Evolutionary conservation across 2,329 filamentous ascomycete genomes (phyloP).

Genomic region (Trichophyton schoenleinii): DNA sequence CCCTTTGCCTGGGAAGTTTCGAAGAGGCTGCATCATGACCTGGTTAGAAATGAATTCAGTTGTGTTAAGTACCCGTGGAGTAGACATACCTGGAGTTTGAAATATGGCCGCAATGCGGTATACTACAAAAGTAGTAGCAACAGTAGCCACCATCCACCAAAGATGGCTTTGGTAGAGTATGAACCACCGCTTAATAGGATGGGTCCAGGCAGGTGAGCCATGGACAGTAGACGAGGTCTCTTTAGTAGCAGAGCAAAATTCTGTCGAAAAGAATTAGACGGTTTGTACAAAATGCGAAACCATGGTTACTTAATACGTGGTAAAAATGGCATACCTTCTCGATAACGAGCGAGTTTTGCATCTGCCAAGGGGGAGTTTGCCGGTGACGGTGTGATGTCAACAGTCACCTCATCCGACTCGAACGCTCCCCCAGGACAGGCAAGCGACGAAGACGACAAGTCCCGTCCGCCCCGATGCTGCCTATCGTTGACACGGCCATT

Average conservation of each 20-base stretch:
- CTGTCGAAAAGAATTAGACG: neutral
- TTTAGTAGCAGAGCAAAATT: conserved; percentile 12
- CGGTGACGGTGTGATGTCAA: conserved; percentile 7
- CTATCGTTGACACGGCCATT: conserved; percentile 44
- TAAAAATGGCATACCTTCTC: conserved; percentile 9
- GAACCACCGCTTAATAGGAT: conserved; percentile 4
- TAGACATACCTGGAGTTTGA: conserved; percentile 7
- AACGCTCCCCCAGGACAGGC: conserved; percentile 6
- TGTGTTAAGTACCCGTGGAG: neutral
- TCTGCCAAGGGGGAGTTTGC: conserved; percentile 6
- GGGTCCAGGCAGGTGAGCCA: conserved; percentile 2
- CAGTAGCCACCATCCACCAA: conserved; percentile 8
- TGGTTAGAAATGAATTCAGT: neutral
- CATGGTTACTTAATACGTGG: too few relatives aligned
- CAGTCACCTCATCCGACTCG: conserved; percentile 2
- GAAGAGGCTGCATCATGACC: neutral
- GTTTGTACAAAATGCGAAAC: neutral
- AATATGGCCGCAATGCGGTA: conserved; percentile 7
- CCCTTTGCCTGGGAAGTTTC: neutral
- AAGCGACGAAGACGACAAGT: conserved; percentile 3
- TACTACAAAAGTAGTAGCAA: conserved; percentile 1
- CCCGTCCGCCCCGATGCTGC: conserved; percentile 22
- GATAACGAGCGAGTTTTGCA: conserved; percentile 11
- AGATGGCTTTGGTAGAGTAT: neutral
- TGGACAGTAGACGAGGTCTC: neutral